phyloP scores from a whole-genome alignment of 2,329 filamentous ascomycete species.

The Dactylonectria macrodidyma region DNA sequence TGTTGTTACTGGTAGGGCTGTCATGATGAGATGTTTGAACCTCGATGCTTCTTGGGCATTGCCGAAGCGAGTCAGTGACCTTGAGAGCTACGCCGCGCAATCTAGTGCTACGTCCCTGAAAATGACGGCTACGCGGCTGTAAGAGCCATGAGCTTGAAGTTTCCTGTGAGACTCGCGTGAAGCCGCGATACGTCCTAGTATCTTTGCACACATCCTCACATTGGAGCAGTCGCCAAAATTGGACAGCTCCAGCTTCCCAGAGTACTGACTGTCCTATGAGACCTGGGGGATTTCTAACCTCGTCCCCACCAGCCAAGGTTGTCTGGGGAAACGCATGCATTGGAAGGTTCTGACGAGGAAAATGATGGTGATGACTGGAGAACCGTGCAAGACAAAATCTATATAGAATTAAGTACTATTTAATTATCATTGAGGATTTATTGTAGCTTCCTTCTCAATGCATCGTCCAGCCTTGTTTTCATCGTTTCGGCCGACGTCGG shows the following conservation, averaged over 20 bases:
- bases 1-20: background rate
- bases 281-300: constrained; percentile 40
- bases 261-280: constrained; percentile 43
- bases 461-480: background rate
- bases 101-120: background rate
- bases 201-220: background rate
- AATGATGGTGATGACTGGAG: background rate
- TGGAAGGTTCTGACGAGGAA: background rate
- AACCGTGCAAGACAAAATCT: background rate
- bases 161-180: background rate
- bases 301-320: constrained; percentile 30
- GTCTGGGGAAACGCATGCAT: constrained; percentile 1
- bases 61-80: background rate
- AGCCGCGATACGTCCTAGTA: background rate
- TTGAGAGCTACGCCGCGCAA: background rate
- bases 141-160: background rate
- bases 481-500: constrained; percentile 37
- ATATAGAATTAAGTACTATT: background rate
- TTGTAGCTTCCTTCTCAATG: background rate
- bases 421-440: constrained; percentile 1
- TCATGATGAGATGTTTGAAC: background rate
- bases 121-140: background rate
- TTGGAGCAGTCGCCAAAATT: constrained; percentile 1
- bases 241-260: constrained; percentile 12
- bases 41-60: background rate